Evolutionary conservation across 306 rosid genomes (phyloP).

Genomic region (Potentilla sterilis): DNA sequence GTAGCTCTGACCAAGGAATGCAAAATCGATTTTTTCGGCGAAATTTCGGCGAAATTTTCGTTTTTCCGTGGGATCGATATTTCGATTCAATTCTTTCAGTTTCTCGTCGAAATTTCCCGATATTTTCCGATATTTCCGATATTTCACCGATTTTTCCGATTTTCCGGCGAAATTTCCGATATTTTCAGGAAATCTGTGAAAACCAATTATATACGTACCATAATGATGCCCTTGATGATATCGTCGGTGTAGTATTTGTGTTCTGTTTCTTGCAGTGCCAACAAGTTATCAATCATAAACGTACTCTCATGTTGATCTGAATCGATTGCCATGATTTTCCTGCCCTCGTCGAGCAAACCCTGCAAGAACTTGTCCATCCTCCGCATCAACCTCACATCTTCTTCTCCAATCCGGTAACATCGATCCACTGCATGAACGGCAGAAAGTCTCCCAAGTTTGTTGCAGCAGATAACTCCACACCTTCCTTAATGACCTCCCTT

Average conservation of each 20-base stretch:
- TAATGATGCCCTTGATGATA: constrained; percentile 30
- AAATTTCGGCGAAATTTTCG: no score
- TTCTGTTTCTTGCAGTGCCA: constrained; percentile 23
- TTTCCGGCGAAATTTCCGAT: no score
- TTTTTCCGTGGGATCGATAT: no score
- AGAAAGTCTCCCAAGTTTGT: constrained; percentile 29
- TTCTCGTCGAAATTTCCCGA: no score
- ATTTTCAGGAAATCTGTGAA: not conserved
- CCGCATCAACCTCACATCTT: constrained; percentile 7
- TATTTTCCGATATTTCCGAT: no score
- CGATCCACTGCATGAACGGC: constrained; percentile 19
- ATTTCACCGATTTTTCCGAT: no score
- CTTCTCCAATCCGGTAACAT: constrained; percentile 24
- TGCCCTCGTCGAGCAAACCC: constrained; percentile 30
- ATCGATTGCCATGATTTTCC: not conserved
- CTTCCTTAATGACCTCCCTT: constrained; percentile 15
- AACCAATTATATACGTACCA: not conserved
- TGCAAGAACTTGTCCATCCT: constrained; percentile 33
- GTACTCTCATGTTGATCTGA: not conserved
- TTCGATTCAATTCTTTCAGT: no score
- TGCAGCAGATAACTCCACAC: not conserved
- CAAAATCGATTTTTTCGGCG: no score
- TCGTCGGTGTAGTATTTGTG: constrained; percentile 26
- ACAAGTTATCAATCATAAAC: constrained; percentile 30
- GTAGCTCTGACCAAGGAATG: no score